Percentiles rank a stretch among this genome's conserved stretches.
Evolutionary conservation across 2,329 filamentous ascomycete species (phyloP).

Genomic region (Aureobasidium musti): DNA sequence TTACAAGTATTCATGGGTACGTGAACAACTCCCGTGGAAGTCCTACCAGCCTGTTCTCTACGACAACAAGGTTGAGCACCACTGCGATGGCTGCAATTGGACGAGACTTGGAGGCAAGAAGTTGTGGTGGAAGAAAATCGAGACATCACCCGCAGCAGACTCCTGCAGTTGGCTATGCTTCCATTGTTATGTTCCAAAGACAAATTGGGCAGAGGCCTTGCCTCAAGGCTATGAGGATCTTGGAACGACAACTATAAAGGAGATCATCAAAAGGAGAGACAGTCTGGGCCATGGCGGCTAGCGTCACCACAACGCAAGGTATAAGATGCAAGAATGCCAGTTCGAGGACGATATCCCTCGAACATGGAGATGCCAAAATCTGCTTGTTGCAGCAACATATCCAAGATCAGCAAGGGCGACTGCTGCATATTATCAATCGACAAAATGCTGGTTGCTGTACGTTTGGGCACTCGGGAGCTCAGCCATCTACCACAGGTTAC

Average conservation of each 20-base stretch:
- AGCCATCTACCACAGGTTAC: neutral
- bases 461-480: neutral
- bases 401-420: neutral
- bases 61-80: neutral
- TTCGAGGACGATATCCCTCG: neutral
- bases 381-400: neutral
- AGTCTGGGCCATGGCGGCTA: neutral
- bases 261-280: neutral
- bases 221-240: conserved; percentile 6
- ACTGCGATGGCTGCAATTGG: neutral
- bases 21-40: neutral
- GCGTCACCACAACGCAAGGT: neutral
- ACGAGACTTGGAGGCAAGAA: neutral
- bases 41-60: neutral
- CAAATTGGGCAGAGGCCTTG: neutral
- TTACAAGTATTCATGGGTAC: neutral
- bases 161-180: neutral
- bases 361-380: neutral
- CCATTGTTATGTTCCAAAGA: neutral
- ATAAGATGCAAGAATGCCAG: neutral
- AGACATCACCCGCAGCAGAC: neutral
- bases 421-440: neutral
- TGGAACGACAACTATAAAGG: neutral
- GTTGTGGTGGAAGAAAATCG: neutral
- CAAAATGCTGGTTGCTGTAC: neutral